phyloP scores from a whole-genome alignment of 163 green algal species.

The Scenedesmus sp. region DNA sequence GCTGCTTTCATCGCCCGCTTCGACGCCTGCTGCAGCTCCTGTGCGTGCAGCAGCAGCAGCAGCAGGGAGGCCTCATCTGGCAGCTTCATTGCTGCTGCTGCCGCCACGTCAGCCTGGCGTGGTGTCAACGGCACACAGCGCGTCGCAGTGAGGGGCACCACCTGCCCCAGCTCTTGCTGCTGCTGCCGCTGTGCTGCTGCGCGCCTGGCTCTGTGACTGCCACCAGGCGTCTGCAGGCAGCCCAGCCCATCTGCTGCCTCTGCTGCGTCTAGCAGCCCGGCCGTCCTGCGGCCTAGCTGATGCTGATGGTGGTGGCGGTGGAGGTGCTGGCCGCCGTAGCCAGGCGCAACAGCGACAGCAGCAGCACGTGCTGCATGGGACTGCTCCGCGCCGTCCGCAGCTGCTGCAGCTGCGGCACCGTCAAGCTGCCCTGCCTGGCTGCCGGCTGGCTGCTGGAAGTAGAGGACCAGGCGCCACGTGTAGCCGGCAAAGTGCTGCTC shows the following conservation, averaged over 20 bases:
- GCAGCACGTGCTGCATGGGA: not conserved
- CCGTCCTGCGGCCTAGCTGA: not conserved
- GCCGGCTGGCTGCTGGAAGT: constrained; percentile 36
- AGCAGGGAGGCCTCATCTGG: constrained; percentile 16
- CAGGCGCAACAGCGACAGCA: not conserved
- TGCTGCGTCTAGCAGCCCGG: not conserved
- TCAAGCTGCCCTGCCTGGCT: not conserved
- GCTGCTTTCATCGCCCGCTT: not conserved
- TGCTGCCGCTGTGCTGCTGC: not conserved
- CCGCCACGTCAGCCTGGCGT: not conserved
- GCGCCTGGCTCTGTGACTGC: not conserved
- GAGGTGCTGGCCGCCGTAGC: not conserved
- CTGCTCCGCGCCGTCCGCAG: not conserved
- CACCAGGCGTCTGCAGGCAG: constrained; percentile 7
- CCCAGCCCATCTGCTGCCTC: not conserved
- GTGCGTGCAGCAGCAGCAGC: not conserved
- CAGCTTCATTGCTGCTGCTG: constrained; percentile 25
- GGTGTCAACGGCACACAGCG: not conserved
- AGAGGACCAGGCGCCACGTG: constrained; percentile 41
- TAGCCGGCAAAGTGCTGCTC: constrained; percentile 42
- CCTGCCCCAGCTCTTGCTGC: not conserved
- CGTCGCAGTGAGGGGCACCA: not conserved
- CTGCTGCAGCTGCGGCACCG: not conserved
- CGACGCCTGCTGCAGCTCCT: not conserved
- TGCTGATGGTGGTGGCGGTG: constrained; percentile 20